Evolutionary conservation across 371 early-diverging fungal genomes (phyloP).

Genomic region (Entomophthora muscae): DNA sequence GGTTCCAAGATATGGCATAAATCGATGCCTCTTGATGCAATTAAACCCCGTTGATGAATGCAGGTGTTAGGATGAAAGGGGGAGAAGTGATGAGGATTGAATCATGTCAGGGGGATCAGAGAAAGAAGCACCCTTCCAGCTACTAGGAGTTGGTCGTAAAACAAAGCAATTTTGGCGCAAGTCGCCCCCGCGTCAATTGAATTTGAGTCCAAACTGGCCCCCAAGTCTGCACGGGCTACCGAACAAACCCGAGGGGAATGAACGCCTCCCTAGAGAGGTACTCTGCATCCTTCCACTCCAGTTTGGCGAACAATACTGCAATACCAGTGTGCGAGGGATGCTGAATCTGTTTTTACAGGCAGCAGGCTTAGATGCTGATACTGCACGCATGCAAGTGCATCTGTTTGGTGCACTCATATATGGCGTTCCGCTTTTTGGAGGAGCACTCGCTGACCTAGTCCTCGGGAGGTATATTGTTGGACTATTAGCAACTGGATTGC

Average conservation of each 20-base stretch:
- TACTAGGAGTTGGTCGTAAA: not conserved
- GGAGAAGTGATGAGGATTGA: too few species aligned
- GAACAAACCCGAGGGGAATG: not conserved
- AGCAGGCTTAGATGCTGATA: slow-evolving; percentile 10
- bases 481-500: slow-evolving; percentile 9
- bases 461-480: slow-evolving; percentile 31
- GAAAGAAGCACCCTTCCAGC: not conserved
- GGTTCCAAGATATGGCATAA: too few species aligned
- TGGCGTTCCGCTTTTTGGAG: slow-evolving; percentile 44
- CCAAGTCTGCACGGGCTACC: not conserved
- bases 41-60: too few species aligned
- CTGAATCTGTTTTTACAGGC: slow-evolving; percentile 13
- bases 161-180: not conserved
- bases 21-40: too few species aligned
- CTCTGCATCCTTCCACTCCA: slow-evolving; percentile 13
- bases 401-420: slow-evolving; percentile 34
- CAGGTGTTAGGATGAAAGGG: too few species aligned
- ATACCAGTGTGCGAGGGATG: slow-evolving; percentile 9
- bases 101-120: too few species aligned
- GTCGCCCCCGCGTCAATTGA: not conserved
- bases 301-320: slow-evolving; percentile 14
- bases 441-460: slow-evolving; percentile 39
- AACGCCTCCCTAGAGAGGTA: slow-evolving; percentile 11
- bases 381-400: slow-evolving; percentile 18
- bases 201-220: not conserved